Evolutionary conservation across 768 basidiomycete species (phyloP), one percentile per base, ranked within the genome.

Genomic region (Stropharia rugosoannulata): DNA sequence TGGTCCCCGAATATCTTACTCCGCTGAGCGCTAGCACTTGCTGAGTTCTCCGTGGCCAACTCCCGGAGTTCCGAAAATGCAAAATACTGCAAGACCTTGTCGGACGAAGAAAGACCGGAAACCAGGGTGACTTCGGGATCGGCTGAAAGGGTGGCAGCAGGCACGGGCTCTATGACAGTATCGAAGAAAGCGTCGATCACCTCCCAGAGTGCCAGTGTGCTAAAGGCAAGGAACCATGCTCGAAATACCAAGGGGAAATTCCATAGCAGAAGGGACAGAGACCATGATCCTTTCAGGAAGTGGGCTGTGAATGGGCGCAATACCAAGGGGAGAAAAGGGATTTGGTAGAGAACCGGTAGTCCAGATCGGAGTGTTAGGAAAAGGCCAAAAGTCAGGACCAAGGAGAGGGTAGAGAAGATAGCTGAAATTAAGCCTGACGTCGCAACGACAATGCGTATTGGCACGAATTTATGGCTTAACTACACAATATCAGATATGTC

Each of bases 1-100:
- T 87, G 85, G 60, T 91, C 89, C 0, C 78, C 78, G 62, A 90
- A 91, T 0, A 91, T 64, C 0, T 80, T 76, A 0, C 77, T 76
- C 10, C 87, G 78, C 35, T 76, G 77, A 0, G 77, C 65, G 10
- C 71, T 65, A 0, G 77, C 78, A 1, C 72, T 61, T 2, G 77
- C 44, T 4, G 76, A 73, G 5, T 69, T 68, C 18, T 79, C 78
- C n/a, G 69, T 66, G 0, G 85, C 77, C 10, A 89, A 62, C 3
- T 74, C 72, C 9, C 68, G 69, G 39, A 93, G 75, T 58, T 92
- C 90, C 0, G 78, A 70, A 61, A 84, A 89, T 0, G 90, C 89
- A 58, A 86, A 82, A 64, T 86, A 80, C 40, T 80, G 79, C 68
- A 83, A 87, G 25, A 77, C 64, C 19, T 65, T 59, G 51, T 84